Conservation (phyloP, 768 basidiomycete species). For the Rhizopogon vulgaris region DNA sequence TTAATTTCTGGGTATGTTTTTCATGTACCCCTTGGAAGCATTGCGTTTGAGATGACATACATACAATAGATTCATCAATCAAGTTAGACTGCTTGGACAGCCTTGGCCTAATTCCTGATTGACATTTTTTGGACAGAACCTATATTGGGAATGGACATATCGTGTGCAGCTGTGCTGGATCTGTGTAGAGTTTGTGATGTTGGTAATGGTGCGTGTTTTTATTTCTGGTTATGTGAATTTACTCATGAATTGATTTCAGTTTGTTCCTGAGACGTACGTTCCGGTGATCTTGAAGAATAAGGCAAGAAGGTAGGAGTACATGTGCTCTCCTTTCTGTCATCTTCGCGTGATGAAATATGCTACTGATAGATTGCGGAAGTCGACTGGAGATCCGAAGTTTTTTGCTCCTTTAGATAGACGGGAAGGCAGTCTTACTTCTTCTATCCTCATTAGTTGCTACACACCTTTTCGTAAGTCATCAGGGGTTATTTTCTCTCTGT, state of each 20-base stretch:
- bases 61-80: constrained; percentile 57
- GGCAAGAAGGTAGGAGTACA: constrained; percentile 39
- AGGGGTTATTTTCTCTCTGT: not conserved
- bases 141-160: constrained; percentile 75
- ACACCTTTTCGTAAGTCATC: constrained; percentile 62
- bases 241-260: constrained; percentile 24
- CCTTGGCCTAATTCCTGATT: not conserved
- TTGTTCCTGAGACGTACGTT: constrained; percentile 68
- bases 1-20: constrained; percentile 48
- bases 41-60: not conserved
- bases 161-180: constrained; percentile 67
- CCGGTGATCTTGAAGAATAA: constrained; percentile 58
- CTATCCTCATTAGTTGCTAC: constrained; percentile 55
- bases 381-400: constrained; percentile 46
- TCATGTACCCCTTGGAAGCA: not conserved
- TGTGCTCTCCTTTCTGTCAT: not conserved
- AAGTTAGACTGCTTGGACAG: constrained; percentile 31
- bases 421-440: constrained; percentile 36
- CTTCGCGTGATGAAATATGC: not conserved
- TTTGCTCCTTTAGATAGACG: constrained; percentile 55
- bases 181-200: constrained; percentile 41
- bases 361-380: constrained; percentile 41
- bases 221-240: not conserved
- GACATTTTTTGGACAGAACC: constrained; percentile 30
- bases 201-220: constrained; percentile 40